phyloP scores from a whole-genome alignment of 306 rosid species.

The Cucumis hystrix region DNA sequence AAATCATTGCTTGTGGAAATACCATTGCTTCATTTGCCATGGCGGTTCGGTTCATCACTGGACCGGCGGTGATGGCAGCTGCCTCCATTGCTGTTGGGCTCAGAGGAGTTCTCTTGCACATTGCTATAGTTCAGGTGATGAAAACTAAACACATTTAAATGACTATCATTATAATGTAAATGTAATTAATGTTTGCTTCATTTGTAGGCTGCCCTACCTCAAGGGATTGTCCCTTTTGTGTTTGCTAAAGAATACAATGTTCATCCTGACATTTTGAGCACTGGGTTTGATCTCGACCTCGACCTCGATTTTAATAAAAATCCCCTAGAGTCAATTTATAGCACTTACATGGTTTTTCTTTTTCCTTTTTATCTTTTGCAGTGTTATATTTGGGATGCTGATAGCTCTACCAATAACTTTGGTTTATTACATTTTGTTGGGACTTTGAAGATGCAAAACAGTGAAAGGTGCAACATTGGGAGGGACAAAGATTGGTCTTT shows the following conservation, averaged over 20 bases:
- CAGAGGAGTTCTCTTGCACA: slow-evolving; percentile 54
- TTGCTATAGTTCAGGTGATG: slow-evolving; percentile 75
- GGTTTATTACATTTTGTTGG: slow-evolving; percentile 10
- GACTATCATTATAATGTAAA: not conserved
- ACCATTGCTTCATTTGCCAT: slow-evolving; percentile 56
- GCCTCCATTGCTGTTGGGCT: slow-evolving; percentile 63
- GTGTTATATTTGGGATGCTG: slow-evolving; percentile 13
- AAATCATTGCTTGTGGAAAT: slow-evolving; percentile 73
- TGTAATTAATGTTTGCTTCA: not conserved
- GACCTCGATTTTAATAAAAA: not conserved
- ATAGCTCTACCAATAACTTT: slow-evolving; percentile 12
- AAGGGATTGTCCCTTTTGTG: slow-evolving; percentile 85
- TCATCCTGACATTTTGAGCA: slow-evolving; percentile 81
- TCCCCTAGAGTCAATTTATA: not conserved
- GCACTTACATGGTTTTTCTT: not conserved
- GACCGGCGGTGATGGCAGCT: slow-evolving; percentile 76
- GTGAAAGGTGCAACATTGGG: not conserved
- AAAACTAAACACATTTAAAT: not conserved
- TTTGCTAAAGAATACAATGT: slow-evolving; percentile 88
- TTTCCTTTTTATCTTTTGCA: not conserved
- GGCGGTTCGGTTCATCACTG: slow-evolving; percentile 63
- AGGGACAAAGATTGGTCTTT: not conserved
- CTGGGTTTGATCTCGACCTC: slow-evolving; percentile 29
- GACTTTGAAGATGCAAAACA: slow-evolving; percentile 1
- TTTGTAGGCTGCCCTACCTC: slow-evolving; percentile 75